Percentiles rank a stretch among this genome's conserved stretches.
These are phyloP conservation scores for Leptographium wingfieldii DNA, from an alignment of 2,329 filamentous ascomycete genomes.

Conservation along the genomic window DNA sequence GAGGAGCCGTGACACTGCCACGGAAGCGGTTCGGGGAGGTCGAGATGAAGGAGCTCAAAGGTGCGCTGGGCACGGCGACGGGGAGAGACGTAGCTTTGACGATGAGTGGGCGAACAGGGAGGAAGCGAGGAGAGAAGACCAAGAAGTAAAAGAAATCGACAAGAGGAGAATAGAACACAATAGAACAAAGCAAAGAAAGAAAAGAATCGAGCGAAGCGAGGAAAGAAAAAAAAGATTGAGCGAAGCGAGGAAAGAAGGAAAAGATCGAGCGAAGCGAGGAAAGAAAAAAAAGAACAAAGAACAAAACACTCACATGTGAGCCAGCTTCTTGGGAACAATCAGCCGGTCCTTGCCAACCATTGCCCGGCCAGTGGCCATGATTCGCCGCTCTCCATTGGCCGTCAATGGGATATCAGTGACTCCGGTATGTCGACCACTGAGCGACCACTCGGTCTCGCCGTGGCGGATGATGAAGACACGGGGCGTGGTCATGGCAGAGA, in stretches of 20 bases:
- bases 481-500: slow-evolving; percentile 35
- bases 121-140: no score
- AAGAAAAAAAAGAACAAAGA: neutral
- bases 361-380: slow-evolving; percentile 66
- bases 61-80: slow-evolving; percentile 74
- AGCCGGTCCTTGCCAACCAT: slow-evolving; percentile 74
- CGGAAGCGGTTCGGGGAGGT: slow-evolving; percentile 54
- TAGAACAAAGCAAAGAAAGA: no score
- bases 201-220: neutral
- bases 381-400: slow-evolving; percentile 62
- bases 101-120: neutral
- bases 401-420: slow-evolving; percentile 79
- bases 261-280: neutral
- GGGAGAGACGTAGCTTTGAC: slow-evolving; percentile 65
- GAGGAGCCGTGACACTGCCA: slow-evolving; percentile 45
- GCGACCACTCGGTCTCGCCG: slow-evolving; percentile 91
- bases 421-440: slow-evolving; percentile 75
- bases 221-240: neutral
- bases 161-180: no score
- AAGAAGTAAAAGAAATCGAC: no score
- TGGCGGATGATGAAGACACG: slow-evolving; percentile 76
- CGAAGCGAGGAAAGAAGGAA: slow-evolving; percentile 4
- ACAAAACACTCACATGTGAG: slow-evolving; percentile 55
- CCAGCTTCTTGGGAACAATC: slow-evolving; percentile 70
- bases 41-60: slow-evolving; percentile 75